Base-by-base conservation (phyloP, 129 eudicot genomes). In the Kitagawia praeruptora region DNA sequence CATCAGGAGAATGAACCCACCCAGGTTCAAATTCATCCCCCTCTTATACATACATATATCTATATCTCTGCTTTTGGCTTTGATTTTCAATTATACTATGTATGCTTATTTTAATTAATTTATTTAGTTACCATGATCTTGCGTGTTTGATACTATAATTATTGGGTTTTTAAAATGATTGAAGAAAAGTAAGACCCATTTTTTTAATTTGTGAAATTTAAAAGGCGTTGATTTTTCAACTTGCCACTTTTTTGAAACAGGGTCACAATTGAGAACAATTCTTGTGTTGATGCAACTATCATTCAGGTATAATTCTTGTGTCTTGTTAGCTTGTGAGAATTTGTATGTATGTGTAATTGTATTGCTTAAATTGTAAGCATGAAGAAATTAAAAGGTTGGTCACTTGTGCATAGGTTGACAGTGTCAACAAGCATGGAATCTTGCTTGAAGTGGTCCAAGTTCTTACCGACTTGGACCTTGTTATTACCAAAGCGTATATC, bases 361-460 rank as follows among this genome's bases (percentile, higher is more conserved):
- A 18, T 44, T 15, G 75, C 66, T 45, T 66, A 1, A 73, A 39
- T 13, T 7, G 8, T 28, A 10, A 34, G 54, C 69, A n/a, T 56
- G n/a, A 1, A 41, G n/a, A 1, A 41, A 40, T n/a, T n/a, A 61
- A 61, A 31, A n/a, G 15, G 5, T n/a, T 61, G 23, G 66, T 58
- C 14, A 58, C 31, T 58, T 9, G 67, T 58, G 9, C 25, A 9
- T 61, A 94, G 98, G 98, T 94, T 46, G 98, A 91, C 85, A 89
- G 97, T 75, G 96, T 92, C 41, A 94, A 94, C 84, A 94, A 91
- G 83, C 94, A 90, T 80, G 98, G 98, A 56, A 91, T 88, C 51
- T 96, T 94, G 18, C 93, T 94, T 39, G 89, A 91, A 83, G 98
- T 94, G 49, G 98, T 94, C 40, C 98, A 94, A 88, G 90, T 94